Percentiles rank a stretch among this genome's conserved stretches.
These are phyloP conservation scores for Tremellales sp. DNA, from an alignment of 1,284 basidiomycete species.

Conservation along the genomic window DNA sequence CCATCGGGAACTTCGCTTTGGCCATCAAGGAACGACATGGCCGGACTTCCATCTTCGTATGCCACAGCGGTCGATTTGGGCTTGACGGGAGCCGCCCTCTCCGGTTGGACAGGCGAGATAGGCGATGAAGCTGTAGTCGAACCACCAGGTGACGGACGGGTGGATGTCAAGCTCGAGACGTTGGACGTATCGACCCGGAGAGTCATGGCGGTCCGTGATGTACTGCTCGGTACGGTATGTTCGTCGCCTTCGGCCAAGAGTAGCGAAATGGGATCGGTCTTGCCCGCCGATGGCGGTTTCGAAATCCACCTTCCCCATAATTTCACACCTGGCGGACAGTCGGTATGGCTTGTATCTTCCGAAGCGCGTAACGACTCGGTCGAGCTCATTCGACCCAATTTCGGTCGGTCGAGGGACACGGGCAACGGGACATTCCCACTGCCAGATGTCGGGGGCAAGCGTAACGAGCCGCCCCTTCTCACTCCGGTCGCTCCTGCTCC, in stretches of 20 bases:
- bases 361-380: conserved; percentile 32
- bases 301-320: conserved; percentile 36
- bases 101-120: no score
- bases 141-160: no score
- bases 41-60: conserved; percentile 35
- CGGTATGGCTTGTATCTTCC: conserved; percentile 18
- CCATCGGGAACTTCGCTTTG: conserved; percentile 21
- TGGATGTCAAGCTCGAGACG: no score
- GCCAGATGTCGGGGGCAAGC: conserved; percentile 21
- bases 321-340: conserved; percentile 28
- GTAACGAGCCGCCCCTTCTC: conserved; percentile 29
- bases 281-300: neutral
- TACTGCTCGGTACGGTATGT: neutral
- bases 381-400: conserved; percentile 23
- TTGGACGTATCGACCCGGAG: neutral
- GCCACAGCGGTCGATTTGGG: conserved; percentile 3
- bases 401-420: conserved; percentile 2
- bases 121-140: no score
- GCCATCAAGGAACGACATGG: conserved; percentile 31
- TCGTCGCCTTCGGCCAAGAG: conserved; percentile 6
- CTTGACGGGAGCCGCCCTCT: no score
- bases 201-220: neutral
- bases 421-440: no score
- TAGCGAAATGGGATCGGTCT: conserved; percentile 9
- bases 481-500: no score